Evolutionary conservation across 2,329 filamentous ascomycete genomes (phyloP).

Genomic region (Raffaelea ambrosiae): DNA sequence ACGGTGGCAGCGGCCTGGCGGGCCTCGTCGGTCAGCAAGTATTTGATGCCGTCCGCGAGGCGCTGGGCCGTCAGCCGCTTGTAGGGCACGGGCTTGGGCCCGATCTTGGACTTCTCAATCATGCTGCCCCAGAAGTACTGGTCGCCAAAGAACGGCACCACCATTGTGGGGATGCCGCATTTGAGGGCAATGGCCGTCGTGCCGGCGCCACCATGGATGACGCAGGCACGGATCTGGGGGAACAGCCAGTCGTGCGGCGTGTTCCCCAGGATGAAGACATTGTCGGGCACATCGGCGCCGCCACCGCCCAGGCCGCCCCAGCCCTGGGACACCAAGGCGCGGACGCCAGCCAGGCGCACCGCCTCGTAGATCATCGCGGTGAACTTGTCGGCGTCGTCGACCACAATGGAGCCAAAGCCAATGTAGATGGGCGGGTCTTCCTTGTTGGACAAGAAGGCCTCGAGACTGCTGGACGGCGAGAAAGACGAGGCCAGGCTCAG

Average conservation of each 20-base stretch:
- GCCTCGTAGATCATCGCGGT: conserved; percentile 66
- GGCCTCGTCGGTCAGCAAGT: conserved; percentile 55
- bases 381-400: conserved; percentile 61
- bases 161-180: conserved; percentile 63
- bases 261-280: conserved; percentile 65
- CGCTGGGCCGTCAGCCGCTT: conserved; percentile 56
- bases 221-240: conserved; percentile 53
- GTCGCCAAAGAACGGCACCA: conserved; percentile 73
- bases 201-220: conserved; percentile 72
- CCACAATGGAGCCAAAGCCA: conserved; percentile 68
- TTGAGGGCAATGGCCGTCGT: conserved; percentile 69
- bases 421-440: conserved; percentile 61
- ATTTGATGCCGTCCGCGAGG: conserved; percentile 61
- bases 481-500: conserved; percentile 58
- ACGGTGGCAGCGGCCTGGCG: conserved; percentile 48
- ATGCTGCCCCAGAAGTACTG: conserved; percentile 72
- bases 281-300: conserved; percentile 42
- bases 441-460: conserved; percentile 46
- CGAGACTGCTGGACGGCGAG: conserved; percentile 45
- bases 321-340: conserved; percentile 65
- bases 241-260: conserved; percentile 74
- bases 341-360: conserved; percentile 54
- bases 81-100: conserved; percentile 59
- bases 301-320: conserved; percentile 61
- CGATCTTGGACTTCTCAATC: conserved; percentile 55